Conservation (phyloP, 2,329 filamentous ascomycete species). For the Ceratocystis eucalypticola region DNA sequence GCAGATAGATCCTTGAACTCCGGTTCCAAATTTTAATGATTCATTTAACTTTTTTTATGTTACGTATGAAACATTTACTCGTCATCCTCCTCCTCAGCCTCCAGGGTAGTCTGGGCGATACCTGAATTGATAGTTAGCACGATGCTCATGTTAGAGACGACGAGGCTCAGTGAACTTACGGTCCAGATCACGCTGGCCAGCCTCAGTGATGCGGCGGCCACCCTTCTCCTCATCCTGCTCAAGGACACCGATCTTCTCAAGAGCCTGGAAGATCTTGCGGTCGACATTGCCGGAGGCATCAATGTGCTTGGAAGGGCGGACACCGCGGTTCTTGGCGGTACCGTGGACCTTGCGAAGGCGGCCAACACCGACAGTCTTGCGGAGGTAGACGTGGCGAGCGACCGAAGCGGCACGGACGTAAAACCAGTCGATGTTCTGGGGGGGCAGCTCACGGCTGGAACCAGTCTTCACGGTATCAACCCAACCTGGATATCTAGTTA, state of each 20-base stretch:
- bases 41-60: slow-evolving; percentile 18
- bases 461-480: slow-evolving; percentile 99
- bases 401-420: slow-evolving; percentile 82
- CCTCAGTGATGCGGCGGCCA: slow-evolving; percentile 94
- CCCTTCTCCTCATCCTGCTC: slow-evolving; percentile 98
- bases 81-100: slow-evolving; percentile 55
- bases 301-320: slow-evolving; percentile 83
- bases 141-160: neutral
- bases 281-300: slow-evolving; percentile 91
- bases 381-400: slow-evolving; percentile 96
- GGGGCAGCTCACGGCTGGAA: slow-evolving; percentile 89
- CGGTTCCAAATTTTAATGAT: slow-evolving; percentile 13
- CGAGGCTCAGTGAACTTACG: slow-evolving; percentile 34
- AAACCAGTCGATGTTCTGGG: slow-evolving; percentile 97
- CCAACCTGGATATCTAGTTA: slow-evolving; percentile 52
- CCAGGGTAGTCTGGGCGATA: slow-evolving; percentile 68
- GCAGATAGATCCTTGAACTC: slow-evolving; percentile 13
- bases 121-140: slow-evolving; percentile 27
- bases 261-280: slow-evolving; percentile 91
- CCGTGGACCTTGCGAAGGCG: slow-evolving; percentile 95
- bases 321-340: slow-evolving; percentile 91
- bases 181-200: slow-evolving; percentile 97
- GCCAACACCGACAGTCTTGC: slow-evolving; percentile 98
- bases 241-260: slow-evolving; percentile 98
- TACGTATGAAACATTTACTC: slow-evolving; percentile 37